Evolutionary conservation across 331 rosid genomes (phyloP), one percentile per base, ranked within the genome.

Genomic region (Arachis monticola): DNA sequence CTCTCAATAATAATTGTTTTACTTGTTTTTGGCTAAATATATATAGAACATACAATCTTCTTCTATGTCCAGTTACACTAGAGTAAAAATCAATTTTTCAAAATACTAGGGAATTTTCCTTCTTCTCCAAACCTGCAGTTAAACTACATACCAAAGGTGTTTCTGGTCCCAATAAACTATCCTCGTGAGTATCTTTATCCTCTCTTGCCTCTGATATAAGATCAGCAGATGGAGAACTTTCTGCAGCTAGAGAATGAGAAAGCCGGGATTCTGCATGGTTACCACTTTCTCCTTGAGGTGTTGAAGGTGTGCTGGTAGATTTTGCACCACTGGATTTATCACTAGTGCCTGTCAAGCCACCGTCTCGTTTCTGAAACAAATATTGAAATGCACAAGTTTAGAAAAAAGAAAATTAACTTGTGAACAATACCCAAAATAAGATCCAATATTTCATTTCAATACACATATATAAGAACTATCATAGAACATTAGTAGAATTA

Each of bases 241-340:
- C 99, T 51, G 89, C 78, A 60, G 81, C 89, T 70, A 81, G 75
- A 71, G 97, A 90, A 84, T 83, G 89, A 40, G 96, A 90, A 65
- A 81, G 82, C 79, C 97, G 86, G 64, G 92, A 80, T 60, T 90
- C 99, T 51, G 80, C 59, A 63, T 85, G 90, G 82, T 88, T 87
- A 31, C 82, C 83, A 58, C 79, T 85, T 85, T 90, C 97, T 62
- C 89, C 91, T 81, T 86, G 97, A 76, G 99, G 97, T 47, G 99
- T 94, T 60, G 99, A 92, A 70, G 99, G 97, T 47, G 90, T 85
- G 81, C 97, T 90, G 42, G 82, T 58, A 74, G 99, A 91, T 84
- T 88, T 92, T 47, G 88, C 91, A 76, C 97, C 99, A 78, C 97
- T 92, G 42, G 96, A 94, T 87, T 83, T 92, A 78, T 94, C 99